Conservation (phyloP, 805 yeast genomes). For the Pichia manshurica region DNA sequence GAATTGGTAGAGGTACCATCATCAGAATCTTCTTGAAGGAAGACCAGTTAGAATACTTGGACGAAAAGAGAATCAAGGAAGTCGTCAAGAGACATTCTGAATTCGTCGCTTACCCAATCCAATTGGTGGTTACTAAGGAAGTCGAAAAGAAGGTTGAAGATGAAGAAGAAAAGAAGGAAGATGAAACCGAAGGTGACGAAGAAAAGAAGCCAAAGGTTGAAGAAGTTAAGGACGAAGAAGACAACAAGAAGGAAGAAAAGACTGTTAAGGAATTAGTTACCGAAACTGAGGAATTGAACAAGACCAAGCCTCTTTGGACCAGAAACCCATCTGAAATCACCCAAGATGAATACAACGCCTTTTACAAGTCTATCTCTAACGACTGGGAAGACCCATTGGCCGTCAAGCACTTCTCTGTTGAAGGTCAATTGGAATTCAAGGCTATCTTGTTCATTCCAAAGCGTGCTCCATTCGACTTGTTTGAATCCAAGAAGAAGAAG, state of each 20-base stretch:
- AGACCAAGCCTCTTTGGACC: conserved; percentile 99
- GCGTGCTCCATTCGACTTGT: conserved; percentile 98
- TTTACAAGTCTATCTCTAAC: conserved; percentile 98
- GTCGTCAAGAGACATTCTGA: conserved; percentile 99
- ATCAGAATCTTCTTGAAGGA: conserved; percentile 96
- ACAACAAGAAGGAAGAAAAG: conserved; percentile 69
- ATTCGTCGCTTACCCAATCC: conserved; percentile 98
- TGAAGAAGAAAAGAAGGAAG: conserved; percentile 56
- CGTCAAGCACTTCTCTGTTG: conserved; percentile 98
- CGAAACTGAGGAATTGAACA: conserved; percentile 97
- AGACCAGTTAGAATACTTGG: conserved; percentile 97
- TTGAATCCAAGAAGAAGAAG: conserved; percentile 99
- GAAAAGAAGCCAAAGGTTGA: conserved; percentile 43
- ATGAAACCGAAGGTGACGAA: conserved; percentile 49
- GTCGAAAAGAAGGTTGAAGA: conserved; percentile 95
- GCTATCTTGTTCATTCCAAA: conserved; percentile 96
- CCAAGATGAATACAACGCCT: conserved; percentile 97
- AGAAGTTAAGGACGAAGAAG: conserved; percentile 48
- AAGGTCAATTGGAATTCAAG: conserved; percentile 99
- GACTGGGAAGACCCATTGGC: conserved; percentile 99
- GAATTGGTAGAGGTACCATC: conserved; percentile 89
- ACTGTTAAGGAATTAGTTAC: conserved; percentile 88
- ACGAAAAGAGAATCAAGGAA: conserved; percentile 99
- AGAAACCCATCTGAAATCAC: conserved; percentile 97
- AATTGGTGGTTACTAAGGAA: conserved; percentile 96